phyloP scores from a whole-genome alignment of 2,329 filamentous ascomycete genomes.

The Stagonosporopsis rhizophila region DNA sequence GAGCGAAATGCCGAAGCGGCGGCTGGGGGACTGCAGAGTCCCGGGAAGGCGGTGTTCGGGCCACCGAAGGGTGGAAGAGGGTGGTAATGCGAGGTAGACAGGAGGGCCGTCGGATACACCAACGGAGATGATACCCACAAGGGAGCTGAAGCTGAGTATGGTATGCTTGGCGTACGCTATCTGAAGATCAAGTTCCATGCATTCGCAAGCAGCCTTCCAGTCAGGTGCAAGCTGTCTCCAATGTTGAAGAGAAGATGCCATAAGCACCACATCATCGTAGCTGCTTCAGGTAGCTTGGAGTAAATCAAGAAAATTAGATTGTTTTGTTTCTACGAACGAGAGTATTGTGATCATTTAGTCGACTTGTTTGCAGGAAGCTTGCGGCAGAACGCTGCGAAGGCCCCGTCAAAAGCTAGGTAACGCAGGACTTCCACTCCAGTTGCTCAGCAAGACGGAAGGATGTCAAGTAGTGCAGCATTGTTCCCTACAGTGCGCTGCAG shows the following conservation, averaged over 20 bases:
- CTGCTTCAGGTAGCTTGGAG: background rate
- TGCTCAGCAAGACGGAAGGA: too few relatives aligned
- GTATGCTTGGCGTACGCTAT: background rate
- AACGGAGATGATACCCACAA: background rate
- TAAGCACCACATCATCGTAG: background rate
- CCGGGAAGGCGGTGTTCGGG: constrained; percentile 49
- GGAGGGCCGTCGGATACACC: background rate
- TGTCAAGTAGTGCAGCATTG: too few relatives aligned
- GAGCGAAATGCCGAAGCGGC: constrained; percentile 48
- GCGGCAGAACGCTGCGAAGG: too few relatives aligned
- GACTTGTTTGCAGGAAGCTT: too few relatives aligned
- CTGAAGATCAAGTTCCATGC: too few relatives aligned
- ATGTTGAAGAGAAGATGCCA: background rate
- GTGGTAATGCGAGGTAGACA: constrained; percentile 20
- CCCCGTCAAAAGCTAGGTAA: too few relatives aligned
- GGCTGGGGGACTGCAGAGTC: constrained; percentile 50
- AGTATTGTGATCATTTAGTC: too few relatives aligned
- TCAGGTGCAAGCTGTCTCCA: background rate
- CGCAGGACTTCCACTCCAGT: too few relatives aligned
- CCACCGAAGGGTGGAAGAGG: constrained; percentile 40
- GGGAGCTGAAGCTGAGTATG: background rate
- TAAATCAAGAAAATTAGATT: too few relatives aligned
- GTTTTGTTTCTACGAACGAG: too few relatives aligned
- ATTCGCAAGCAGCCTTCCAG: background rate
- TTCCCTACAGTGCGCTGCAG: too few relatives aligned